Base-by-base conservation (phyloP, 352 stramenopile species). In the Pythium scleroteichum region DNA sequence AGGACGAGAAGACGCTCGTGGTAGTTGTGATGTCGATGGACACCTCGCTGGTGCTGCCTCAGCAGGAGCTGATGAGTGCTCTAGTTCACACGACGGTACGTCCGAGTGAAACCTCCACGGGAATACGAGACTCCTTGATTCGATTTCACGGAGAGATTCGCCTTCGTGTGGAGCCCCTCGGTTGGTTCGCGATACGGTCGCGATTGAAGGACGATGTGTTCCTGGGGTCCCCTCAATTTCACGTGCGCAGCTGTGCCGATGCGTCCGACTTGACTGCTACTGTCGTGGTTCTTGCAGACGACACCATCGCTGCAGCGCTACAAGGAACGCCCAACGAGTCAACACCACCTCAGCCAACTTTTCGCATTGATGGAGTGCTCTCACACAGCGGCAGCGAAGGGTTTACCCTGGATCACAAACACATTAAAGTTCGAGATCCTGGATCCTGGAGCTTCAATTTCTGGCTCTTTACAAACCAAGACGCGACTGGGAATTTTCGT, bases 391-490 rank as follows among this genome's bases (percentile, higher is more conserved):
- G 84, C 2, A 24, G 71, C 0, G 75, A 91, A 53, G 66, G 58
- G 0, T 78, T 86, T 27, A 57, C 69, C 10, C n/a, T 93, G 1
- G 69, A 61, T 0, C 68, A 91, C 26, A 59, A 67, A 14, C 41
- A 24, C 46, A 77, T 89, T 51, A 32, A 59, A 8, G 72, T 74
- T 16, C 56, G 73, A 32, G 53, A 76, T n/a, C 68, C 10, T 3
- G 76, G 76, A 1, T 82, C 81, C 0, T 93, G 84, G 84, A 85
- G 72, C 46, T 50, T 93, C 19, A 83, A 71, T 39, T 82, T 90
- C 32, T 93, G 84, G 84, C 17, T 85, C 14, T 86, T 90, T 20
- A 74, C 78, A 13, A 72, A 62, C 0, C 64, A 89, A 52, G 59
- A 85, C 24, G 53, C 80, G 10, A 94, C 79, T 0, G 85, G 78